phyloP scores from a whole-genome alignment of 345 rosid genomes.

The Eucalyptus grandis region DNA sequence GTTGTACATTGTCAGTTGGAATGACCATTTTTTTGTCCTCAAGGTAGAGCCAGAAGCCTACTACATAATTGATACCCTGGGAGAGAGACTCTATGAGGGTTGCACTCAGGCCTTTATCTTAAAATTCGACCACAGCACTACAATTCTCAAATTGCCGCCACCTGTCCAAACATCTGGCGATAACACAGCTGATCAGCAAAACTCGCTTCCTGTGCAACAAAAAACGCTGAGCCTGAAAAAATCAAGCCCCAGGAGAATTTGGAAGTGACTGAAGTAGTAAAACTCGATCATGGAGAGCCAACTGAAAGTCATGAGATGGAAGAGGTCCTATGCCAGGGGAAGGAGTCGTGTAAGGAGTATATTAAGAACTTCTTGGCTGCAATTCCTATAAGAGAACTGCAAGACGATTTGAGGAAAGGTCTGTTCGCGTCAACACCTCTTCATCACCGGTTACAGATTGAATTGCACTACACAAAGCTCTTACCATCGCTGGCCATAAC shows the following conservation, averaged over 20 bases:
- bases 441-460: slow-evolving; percentile 84
- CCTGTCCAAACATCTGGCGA: not conserved
- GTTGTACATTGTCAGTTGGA: slow-evolving; percentile 88
- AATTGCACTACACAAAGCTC: slow-evolving; percentile 55
- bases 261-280: not conserved
- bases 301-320: slow-evolving; percentile 10
- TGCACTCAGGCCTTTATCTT: slow-evolving; percentile 85
- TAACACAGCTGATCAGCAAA: slow-evolving; percentile 12
- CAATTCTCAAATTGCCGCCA: slow-evolving; percentile 27
- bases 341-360: slow-evolving; percentile 89
- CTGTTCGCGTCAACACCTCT: slow-evolving; percentile 48
- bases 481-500: slow-evolving; percentile 1
- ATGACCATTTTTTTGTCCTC: slow-evolving; percentile 88
- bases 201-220: not conserved
- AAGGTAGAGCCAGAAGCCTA: slow-evolving; percentile 72
- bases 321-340: slow-evolving; percentile 55
- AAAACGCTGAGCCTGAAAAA: slow-evolving; percentile 4
- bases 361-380: slow-evolving; percentile 94
- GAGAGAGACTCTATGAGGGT: slow-evolving; percentile 92
- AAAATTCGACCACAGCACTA: slow-evolving; percentile 54
- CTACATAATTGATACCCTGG: slow-evolving; percentile 83
- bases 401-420: slow-evolving; percentile 80
- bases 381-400: slow-evolving; percentile 79
- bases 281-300: slow-evolving; percentile 2
- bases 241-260: slow-evolving; percentile 6